Percentiles rank a stretch among this genome's conserved stretches.
Conservation (phyloP, 2,329 filamentous ascomycete species). For the Trichothecium sympodiale region DNA sequence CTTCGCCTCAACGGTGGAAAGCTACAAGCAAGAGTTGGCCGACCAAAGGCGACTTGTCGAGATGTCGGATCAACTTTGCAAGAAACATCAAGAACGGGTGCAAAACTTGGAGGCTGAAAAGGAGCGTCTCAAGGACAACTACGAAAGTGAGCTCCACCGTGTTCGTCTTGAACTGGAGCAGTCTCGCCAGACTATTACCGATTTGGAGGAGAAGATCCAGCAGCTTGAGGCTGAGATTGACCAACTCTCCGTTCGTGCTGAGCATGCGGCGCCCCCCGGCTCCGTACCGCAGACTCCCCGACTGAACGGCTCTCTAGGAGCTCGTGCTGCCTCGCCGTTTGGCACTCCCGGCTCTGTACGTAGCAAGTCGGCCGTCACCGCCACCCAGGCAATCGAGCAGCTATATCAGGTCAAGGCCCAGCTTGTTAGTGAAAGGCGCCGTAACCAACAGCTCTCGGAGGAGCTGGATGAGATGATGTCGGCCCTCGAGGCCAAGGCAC, state of each 20-base stretch:
- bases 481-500: constrained; percentile 74
- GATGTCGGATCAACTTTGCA: constrained; percentile 64
- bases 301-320: constrained; percentile 41
- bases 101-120: constrained; percentile 59
- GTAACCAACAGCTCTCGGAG: constrained; percentile 61
- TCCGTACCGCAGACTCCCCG: constrained; percentile 51
- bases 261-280: constrained; percentile 29
- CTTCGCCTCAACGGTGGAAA: constrained; percentile 70
- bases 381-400: constrained; percentile 53
- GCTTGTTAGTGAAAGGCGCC: constrained; percentile 62
- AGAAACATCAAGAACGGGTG: constrained; percentile 59
- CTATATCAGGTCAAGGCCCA: constrained; percentile 59
- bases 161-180: constrained; percentile 47
- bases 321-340: constrained; percentile 48
- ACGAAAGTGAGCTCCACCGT: constrained; percentile 47
- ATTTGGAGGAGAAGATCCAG: constrained; percentile 35
- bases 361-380: constrained; percentile 43
- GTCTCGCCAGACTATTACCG: constrained; percentile 33
- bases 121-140: constrained; percentile 48
- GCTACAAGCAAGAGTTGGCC: constrained; percentile 78
- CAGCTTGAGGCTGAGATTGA: constrained; percentile 44
- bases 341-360: constrained; percentile 48
- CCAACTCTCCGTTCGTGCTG: constrained; percentile 36
- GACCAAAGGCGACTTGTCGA: constrained; percentile 72
- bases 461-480: constrained; percentile 79